Percentiles rank a stretch among this genome's conserved stretches.
Conservation (phyloP, 2,329 filamentous ascomycete species). For the Aspergillus proliferans region DNA sequence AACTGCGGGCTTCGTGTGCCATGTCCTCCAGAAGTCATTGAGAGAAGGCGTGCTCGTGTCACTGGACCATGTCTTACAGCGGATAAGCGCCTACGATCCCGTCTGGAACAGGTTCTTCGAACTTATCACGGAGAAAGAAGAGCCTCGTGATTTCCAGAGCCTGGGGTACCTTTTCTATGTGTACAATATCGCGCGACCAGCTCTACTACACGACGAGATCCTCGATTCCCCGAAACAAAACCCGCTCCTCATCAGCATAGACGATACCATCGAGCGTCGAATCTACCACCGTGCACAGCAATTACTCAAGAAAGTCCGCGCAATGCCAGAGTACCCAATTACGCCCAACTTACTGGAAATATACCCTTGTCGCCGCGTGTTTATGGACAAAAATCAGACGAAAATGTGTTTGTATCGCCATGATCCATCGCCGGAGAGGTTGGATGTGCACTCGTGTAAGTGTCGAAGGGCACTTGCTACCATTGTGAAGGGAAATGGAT, state of each 20-base stretch:
- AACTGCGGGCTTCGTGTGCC: background rate
- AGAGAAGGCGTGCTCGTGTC: background rate
- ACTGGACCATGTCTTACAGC: background rate
- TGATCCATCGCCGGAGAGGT: background rate
- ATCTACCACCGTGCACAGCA: background rate
- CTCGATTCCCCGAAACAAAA: background rate
- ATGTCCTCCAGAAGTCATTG: background rate
- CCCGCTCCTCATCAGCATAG: background rate
- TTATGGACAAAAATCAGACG: background rate
- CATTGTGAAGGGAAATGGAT: too few relatives aligned
- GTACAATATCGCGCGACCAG: background rate
- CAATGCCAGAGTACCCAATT: background rate
- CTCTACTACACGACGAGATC: background rate
- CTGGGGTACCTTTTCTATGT: background rate
- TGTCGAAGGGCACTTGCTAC: too few relatives aligned
- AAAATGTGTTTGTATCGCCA: background rate
- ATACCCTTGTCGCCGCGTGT: background rate
- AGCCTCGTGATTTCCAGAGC: background rate
- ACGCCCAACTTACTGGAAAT: background rate
- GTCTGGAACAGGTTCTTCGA: background rate
- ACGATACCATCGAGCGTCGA: background rate
- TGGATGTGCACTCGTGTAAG: too few relatives aligned
- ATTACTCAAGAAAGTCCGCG: background rate
- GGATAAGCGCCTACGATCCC: background rate
- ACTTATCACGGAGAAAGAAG: background rate